These are phyloP conservation scores for Boletus rufocinnamomeus DNA, from an alignment of 768 basidiomycete species.

Conservation along the genomic window DNA sequence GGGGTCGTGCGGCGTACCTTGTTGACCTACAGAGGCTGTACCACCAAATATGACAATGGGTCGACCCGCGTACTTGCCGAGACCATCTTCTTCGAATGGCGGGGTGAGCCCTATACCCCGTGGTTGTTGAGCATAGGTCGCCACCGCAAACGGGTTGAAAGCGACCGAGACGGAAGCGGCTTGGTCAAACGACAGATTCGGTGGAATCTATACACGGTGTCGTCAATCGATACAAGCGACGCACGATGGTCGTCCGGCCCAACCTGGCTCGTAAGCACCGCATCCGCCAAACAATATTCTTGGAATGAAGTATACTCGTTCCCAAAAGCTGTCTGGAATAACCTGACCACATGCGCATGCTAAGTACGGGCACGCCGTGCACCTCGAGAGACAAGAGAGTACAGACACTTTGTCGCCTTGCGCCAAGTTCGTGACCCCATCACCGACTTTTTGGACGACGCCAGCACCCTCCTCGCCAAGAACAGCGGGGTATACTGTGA, in stretches of 20 bases:
- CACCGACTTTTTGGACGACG: slow-evolving; percentile 37
- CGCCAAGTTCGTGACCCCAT: slow-evolving; percentile 34
- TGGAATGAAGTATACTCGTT: slow-evolving; percentile 24
- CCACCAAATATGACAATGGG: slow-evolving; percentile 41
- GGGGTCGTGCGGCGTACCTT: slow-evolving; percentile 22
- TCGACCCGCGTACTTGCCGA: slow-evolving; percentile 32
- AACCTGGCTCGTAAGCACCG: slow-evolving; percentile 17
- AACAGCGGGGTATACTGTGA: slow-evolving; percentile 38
- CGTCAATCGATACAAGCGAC: not conserved
- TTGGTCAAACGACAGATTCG: slow-evolving; percentile 37
- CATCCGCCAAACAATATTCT: slow-evolving; percentile 22
- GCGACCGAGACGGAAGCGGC: slow-evolving; percentile 39
- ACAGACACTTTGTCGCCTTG: slow-evolving; percentile 35
- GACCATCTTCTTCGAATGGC: slow-evolving; percentile 32
- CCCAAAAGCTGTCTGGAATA: slow-evolving; percentile 8
- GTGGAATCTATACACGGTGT: slow-evolving; percentile 31
- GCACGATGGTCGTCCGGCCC: not conserved
- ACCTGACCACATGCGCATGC: not conserved
- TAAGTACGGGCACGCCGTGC: not conserved
- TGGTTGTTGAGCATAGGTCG: slow-evolving; percentile 32
- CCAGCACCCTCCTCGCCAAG: slow-evolving; percentile 42
- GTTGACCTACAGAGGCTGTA: slow-evolving; percentile 39
- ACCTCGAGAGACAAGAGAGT: not conserved
- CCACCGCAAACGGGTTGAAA: slow-evolving; percentile 36
- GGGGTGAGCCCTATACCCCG: slow-evolving; percentile 30